phyloP scores from a whole-genome alignment of 2,329 filamentous ascomycete species.

The Hyphodiscus sp. region DNA sequence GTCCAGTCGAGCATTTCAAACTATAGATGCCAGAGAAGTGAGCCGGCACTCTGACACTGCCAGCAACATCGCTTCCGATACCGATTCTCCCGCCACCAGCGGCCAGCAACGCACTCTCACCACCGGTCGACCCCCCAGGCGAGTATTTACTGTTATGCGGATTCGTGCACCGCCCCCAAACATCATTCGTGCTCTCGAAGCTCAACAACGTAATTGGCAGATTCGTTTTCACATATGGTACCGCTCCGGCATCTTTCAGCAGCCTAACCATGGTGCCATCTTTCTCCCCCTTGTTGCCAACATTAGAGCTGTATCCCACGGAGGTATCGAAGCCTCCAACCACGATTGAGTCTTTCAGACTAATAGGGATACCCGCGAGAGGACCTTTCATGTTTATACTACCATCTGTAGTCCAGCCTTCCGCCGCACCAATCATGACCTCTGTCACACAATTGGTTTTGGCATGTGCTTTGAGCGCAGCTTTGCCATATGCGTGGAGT shows the following conservation, averaged over 20 bases:
- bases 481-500: conserved; percentile 80
- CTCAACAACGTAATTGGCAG: conserved; percentile 63
- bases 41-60: conserved; percentile 78
- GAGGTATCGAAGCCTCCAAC: conserved; percentile 80
- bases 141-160: conserved; percentile 80
- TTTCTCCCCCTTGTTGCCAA: conserved; percentile 65
- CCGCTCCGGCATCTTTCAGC: conserved; percentile 79
- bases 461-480: conserved; percentile 74
- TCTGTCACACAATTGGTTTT: conserved; percentile 90
- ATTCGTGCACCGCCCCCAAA: conserved; percentile 80
- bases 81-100: conserved; percentile 77
- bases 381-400: conserved; percentile 70
- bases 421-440: conserved; percentile 71
- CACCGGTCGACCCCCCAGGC: conserved; percentile 72
- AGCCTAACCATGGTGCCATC: conserved; percentile 72
- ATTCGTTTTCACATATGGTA: conserved; percentile 92
- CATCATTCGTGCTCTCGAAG: conserved; percentile 41
- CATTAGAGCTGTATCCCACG: conserved; percentile 71
- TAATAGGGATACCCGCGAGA: conserved; percentile 80
- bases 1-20: conserved; percentile 77
- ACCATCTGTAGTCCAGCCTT: conserved; percentile 57
- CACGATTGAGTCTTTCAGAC: conserved; percentile 72
- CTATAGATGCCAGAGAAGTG: conserved; percentile 89
- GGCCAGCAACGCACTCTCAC: conserved; percentile 73
- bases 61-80: conserved; percentile 81